Evolutionary conservation across 176 grass and related monocot genomes (phyloP), one percentile per base, ranked within the genome.

Genomic region (Ananas comosus): DNA sequence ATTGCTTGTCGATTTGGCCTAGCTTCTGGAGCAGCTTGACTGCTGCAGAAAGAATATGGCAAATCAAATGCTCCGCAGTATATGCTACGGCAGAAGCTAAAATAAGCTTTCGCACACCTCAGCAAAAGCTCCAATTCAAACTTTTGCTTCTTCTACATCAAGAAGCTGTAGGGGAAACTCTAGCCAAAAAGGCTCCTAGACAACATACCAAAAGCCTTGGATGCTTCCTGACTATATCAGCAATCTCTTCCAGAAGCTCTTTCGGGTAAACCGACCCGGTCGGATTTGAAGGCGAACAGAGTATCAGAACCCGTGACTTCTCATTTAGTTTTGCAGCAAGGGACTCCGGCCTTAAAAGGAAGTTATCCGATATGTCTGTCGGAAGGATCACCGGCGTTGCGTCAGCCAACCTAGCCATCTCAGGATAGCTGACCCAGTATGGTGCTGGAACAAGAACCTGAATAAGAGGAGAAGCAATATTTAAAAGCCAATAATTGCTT

Each of bases 211-310:
- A 72, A 54, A 96, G 92, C 47, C 78, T 96, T 52, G 92, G 85
- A 85, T 96, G 64, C 74, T 91, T 96, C 67, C 71, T 82, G 25
- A 96, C 92, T 71, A 91, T 88, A 71, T 81, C 85, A 85, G 83
- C 85, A 67, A 96, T 96, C 74, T 91, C 82, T 77, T 91, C 88
- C 51, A 96, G 92, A 69, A 85, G 49, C 48, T 96, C 83, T 80
- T 77, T 96, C 9, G 92, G 88, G 83, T 91, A 96, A 59, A 96
- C 83, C 52, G 92, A 96, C 1, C 92, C 92, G 70, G 92, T 96
- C 71, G 92, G 92, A 77, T 96, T 96, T 70, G 92, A 96, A 80
- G 92, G 92, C 69, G 92, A 96, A 76, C 92, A 96, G 42, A 91
- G 65, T 75, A 96, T 91, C 64, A 96, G 74, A 66, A 96, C 79